These are phyloP conservation scores for Amanita pallidorosea DNA, from an alignment of 768 basidiomycete species.

Conservation along the genomic window DNA sequence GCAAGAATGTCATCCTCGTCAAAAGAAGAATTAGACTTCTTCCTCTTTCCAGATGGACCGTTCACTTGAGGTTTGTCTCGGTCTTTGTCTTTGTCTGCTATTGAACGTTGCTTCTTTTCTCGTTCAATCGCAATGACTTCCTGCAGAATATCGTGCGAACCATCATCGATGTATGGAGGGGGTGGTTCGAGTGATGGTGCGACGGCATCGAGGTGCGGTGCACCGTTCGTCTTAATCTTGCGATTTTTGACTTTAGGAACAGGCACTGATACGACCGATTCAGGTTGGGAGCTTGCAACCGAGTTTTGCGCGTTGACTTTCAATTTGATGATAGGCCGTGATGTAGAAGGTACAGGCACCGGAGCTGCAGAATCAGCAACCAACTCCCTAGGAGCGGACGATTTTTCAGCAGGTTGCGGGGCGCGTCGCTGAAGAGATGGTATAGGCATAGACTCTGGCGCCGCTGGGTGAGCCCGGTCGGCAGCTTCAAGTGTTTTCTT, in stretches of 20 bases:
- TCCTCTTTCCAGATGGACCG: conserved; percentile 43
- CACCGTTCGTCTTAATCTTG: conserved; percentile 32
- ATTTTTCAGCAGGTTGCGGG: conserved; percentile 25
- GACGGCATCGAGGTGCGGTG: conserved; percentile 15
- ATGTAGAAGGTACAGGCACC: conserved; percentile 18
- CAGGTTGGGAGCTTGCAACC: conserved; percentile 19
- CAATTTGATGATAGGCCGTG: conserved; percentile 56
- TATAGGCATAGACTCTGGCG: conserved; percentile 12
- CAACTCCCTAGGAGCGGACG: not conserved
- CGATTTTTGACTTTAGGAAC: conserved; percentile 25
- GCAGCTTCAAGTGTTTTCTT: conserved; percentile 72
- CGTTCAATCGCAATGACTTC: conserved; percentile 76
- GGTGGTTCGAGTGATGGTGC: conserved; percentile 43
- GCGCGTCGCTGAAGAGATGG: conserved; percentile 21
- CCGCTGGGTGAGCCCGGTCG: conserved; percentile 32
- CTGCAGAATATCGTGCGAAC: conserved; percentile 71
- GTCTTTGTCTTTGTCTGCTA: conserved; percentile 8
- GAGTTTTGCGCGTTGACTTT: conserved; percentile 37
- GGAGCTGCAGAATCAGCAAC: conserved; percentile 10
- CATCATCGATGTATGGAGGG: conserved; percentile 66
- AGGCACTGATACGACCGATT: conserved; percentile 15
- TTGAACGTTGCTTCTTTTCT: conserved; percentile 41
- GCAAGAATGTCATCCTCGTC: conserved; percentile 58
- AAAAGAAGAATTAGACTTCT: conserved; percentile 27
- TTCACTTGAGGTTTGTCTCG: conserved; percentile 25